A percentile compares a stretch with the other conserved stretches of the same genome.
Conservation (phyloP, 345 rosid genomes). For the Salix caprea region DNA sequence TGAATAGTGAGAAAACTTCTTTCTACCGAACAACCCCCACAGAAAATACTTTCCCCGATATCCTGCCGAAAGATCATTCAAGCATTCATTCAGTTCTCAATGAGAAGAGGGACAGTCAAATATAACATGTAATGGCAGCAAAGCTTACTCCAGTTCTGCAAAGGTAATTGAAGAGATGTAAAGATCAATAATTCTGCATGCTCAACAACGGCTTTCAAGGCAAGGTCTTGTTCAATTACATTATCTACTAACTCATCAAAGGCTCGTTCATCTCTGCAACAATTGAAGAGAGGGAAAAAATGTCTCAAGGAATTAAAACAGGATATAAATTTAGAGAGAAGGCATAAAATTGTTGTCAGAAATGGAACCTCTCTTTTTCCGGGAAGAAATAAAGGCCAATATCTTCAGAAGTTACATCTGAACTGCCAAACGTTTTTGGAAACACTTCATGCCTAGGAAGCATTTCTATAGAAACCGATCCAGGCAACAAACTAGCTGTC, state of each 20-base stretch:
- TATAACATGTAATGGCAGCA: not conserved
- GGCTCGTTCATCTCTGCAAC: not conserved
- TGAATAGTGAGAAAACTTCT: not conserved
- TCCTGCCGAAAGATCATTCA: not conserved
- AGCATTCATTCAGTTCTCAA: not conserved
- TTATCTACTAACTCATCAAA: not conserved
- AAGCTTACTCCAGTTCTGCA: not conserved
- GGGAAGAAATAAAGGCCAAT: not conserved
- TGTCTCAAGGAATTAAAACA: not conserved
- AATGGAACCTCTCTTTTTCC: not conserved
- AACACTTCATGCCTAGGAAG: not conserved
- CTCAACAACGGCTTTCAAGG: conserved; percentile 2
- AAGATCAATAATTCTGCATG: not conserved
- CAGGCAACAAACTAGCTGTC: not conserved
- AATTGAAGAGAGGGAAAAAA: not conserved
- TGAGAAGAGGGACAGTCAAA: not conserved
- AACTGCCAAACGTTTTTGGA: not conserved
- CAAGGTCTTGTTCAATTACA: not conserved
- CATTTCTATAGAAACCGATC: not conserved
- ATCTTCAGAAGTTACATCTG: not conserved
- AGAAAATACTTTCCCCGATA: not conserved
- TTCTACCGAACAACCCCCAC: not conserved
- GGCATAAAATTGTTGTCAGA: not conserved
- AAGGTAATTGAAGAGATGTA: conserved; percentile 2
- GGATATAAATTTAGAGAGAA: not conserved